Conservation (phyloP, 2,329 filamentous ascomycete species). For the Penicillium brevicompactum region DNA sequence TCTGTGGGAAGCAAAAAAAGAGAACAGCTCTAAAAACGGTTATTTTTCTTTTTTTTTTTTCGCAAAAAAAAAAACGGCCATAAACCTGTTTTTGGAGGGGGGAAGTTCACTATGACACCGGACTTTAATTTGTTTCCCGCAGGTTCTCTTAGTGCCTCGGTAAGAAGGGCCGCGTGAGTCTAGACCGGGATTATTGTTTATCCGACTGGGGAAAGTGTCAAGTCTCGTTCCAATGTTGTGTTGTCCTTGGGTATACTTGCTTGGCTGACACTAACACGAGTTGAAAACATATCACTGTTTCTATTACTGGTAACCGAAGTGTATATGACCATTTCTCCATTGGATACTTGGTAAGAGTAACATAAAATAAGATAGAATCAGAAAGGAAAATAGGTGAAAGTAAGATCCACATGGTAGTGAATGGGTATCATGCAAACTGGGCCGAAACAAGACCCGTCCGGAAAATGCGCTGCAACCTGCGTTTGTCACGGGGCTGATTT, state of each 20-base stretch:
- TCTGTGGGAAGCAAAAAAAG: background rate
- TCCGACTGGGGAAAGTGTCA: background rate
- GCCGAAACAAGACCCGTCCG: conserved; percentile 2
- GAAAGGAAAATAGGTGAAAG: background rate
- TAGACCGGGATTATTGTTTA: background rate
- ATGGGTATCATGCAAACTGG: conserved; percentile 13
- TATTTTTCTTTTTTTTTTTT: background rate
- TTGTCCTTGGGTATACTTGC: too few species aligned
- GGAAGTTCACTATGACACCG: background rate
- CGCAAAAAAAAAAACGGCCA: background rate
- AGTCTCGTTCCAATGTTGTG: background rate
- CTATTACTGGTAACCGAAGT: too few species aligned
- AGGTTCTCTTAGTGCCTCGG: background rate
- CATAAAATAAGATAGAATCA: background rate
- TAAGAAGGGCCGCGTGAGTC: background rate
- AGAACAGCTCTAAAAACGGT: background rate
- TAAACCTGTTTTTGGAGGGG: conserved; percentile 1
- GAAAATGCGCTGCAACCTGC: background rate
- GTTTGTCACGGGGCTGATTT: background rate
- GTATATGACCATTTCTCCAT: too few species aligned
- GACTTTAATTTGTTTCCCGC: background rate
- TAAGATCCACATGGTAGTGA: conserved; percentile 1
- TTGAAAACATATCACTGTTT: too few species aligned
- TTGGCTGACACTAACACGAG: too few species aligned
- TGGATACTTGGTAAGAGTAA: background rate